phyloP scores from a whole-genome alignment of 371 early-diverging fungal genomes.

The Mucor lusitanicus region DNA sequence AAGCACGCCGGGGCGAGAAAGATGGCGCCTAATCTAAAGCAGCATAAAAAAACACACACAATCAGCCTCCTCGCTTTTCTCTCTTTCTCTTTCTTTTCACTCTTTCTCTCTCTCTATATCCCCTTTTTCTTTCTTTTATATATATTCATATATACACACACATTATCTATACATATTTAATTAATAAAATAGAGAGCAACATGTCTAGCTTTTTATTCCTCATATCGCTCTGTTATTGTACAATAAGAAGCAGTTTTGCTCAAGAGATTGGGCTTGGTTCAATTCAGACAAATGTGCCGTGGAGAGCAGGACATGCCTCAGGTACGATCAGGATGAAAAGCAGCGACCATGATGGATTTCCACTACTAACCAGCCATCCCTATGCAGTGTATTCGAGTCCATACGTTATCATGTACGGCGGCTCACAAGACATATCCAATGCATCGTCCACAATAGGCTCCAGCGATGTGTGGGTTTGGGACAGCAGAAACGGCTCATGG shows the following conservation, averaged over 20 bases:
- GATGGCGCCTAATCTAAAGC: no score
- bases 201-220: not conserved
- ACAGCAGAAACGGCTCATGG: slow-evolving; percentile 48
- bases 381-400: slow-evolving; percentile 20
- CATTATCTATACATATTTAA: not conserved
- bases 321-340: no score
- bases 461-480: slow-evolving; percentile 44
- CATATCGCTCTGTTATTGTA: not conserved
- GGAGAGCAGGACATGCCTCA: slow-evolving; percentile 55
- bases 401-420: slow-evolving; percentile 49
- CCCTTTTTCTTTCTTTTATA: slow-evolving; percentile 7
- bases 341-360: no score
- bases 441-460: slow-evolving; percentile 27
- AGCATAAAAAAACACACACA: not conserved
- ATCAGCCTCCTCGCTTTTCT: not conserved
- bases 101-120: not conserved
- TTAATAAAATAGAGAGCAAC: not conserved
- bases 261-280: slow-evolving; percentile 23
- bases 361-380: not conserved
- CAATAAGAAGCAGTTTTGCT: not conserved
- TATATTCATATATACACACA: no score
- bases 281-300: slow-evolving; percentile 38
- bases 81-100: not conserved
- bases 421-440: slow-evolving; percentile 30
- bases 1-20: not conserved